phyloP scores from a whole-genome alignment of 1,284 basidiomycete species.

The Moniliophthora roreri region DNA sequence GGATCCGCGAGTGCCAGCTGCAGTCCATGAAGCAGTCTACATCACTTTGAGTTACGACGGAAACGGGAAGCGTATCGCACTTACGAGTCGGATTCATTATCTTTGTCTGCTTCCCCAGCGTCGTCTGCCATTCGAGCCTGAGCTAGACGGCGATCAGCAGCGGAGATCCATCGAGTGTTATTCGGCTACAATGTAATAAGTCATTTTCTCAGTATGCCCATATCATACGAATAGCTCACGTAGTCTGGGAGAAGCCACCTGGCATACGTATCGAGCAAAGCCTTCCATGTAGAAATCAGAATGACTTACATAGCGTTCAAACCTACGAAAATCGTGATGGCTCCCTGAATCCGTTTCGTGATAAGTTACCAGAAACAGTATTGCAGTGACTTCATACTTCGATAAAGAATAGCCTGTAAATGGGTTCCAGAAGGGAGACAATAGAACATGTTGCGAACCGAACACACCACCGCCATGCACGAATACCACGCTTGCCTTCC shows the following conservation, averaged over 20 bases:
- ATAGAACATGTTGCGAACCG: not conserved
- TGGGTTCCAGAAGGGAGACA: not conserved
- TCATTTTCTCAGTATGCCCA: not conserved
- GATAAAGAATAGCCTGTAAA: conserved; percentile 56
- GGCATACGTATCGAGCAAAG: conserved; percentile 3
- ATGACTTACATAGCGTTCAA: conserved; percentile 50
- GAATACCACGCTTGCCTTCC: conserved; percentile 66
- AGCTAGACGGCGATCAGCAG: conserved; percentile 61
- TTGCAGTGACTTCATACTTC: conserved; percentile 38
- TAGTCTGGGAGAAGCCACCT: conserved; percentile 59
- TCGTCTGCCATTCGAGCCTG: conserved; percentile 75
- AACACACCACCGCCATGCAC: conserved; percentile 69
- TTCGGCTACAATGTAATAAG: conserved; percentile 39
- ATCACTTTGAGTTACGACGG: no score
- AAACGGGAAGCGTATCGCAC: conserved; percentile 19
- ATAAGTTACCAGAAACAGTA: conserved; percentile 1
- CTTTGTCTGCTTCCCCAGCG: conserved; percentile 69
- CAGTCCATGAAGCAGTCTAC: no score
- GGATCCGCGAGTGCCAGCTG: conserved; percentile 65
- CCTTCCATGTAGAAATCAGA: not conserved
- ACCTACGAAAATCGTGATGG: conserved; percentile 56
- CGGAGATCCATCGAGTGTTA: conserved; percentile 67
- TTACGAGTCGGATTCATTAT: conserved; percentile 53
- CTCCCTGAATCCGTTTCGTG: conserved; percentile 37
- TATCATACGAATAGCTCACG: conserved; percentile 29